Evolutionary conservation across 2,329 filamentous ascomycete genomes (phyloP), one percentile per base, ranked within the genome.

Genomic region (Penicillium glabrum): DNA sequence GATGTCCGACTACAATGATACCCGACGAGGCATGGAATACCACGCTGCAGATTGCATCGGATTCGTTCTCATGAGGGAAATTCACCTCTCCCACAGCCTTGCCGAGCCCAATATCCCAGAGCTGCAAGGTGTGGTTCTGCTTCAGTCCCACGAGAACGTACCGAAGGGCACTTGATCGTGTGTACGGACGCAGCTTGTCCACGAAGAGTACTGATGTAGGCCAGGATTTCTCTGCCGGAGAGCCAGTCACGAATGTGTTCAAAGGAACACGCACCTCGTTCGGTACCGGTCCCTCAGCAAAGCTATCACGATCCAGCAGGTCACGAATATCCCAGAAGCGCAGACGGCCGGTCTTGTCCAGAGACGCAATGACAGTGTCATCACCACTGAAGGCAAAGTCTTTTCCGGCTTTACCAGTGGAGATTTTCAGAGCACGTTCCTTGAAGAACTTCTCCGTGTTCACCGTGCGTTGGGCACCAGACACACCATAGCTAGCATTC

Each of bases 101-200:
- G 64, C 89, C 90, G 33, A 99, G 87, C 43, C 90, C 92, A 70
- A 99, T 87, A 80, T 99, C 95, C 96, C 95, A 99, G 45, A 99
- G 86, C 80, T 99, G 96, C 60, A 99, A 86, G 54, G 93, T 96
- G 78, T 99, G 95, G 76, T 99, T 99, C 76, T 99, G 95, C 80
- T 98, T 97, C 86, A 98, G 91, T 68, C 95, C 95, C 61, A 99
- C 91, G 72, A 99, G 88, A 80, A 99, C 89, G 79, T 99, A 99
- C 60, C 95, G 87, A 61, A 97, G 82, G 47, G 96, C 93, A 69
- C 90, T 89, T 58, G 90, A 89, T 78, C 95, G 96, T 78, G 88
- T 86, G 76, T 96, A 97, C 46, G 95, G 92, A 61, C 93, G 90
- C 76, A 93, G 87, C 82, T 98, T 99, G 78, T 99, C 95, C 66